phyloP scores from a whole-genome alignment of 2,329 filamentous ascomycete genomes.

The Aaosphaeria arxii region DNA sequence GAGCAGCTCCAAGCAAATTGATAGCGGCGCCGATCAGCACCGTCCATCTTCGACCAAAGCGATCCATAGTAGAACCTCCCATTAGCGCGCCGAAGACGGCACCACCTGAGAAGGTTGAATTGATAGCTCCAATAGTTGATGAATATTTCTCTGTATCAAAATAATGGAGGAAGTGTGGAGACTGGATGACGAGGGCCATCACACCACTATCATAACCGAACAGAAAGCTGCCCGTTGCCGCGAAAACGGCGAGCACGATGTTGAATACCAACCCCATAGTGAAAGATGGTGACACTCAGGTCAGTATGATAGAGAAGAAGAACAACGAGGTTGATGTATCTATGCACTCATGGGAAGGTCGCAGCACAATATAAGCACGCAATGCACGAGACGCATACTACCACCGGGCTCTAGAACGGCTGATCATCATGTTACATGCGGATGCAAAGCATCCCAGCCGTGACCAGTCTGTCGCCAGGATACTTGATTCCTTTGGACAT shows the following conservation, averaged over 20 bases:
- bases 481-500: too few species aligned
- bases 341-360: too few species aligned
- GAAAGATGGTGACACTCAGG: neutral
- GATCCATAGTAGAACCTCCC: slow-evolving; percentile 59
- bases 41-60: slow-evolving; percentile 57
- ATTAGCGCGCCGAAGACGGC: slow-evolving; percentile 55
- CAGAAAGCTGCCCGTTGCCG: slow-evolving; percentile 43
- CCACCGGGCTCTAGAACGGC: too few species aligned
- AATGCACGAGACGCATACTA: too few species aligned
- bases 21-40: slow-evolving; percentile 60
- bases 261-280: slow-evolving; percentile 44
- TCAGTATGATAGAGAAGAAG: too few species aligned
- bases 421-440: too few species aligned
- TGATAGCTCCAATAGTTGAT: slow-evolving; percentile 59
- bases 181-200: slow-evolving; percentile 54
- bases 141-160: slow-evolving; percentile 53
- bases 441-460: too few species aligned
- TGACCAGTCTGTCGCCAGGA: too few species aligned
- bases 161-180: slow-evolving; percentile 54
- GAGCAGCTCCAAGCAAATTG: slow-evolving; percentile 55
- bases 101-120: slow-evolving; percentile 61
- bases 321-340: too few species aligned
- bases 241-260: slow-evolving; percentile 41
- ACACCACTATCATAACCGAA: slow-evolving; percentile 41
- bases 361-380: too few species aligned